phyloP scores from a whole-genome alignment of 352 stramenopile genomes.

The Stramenopiles sp. region DNA sequence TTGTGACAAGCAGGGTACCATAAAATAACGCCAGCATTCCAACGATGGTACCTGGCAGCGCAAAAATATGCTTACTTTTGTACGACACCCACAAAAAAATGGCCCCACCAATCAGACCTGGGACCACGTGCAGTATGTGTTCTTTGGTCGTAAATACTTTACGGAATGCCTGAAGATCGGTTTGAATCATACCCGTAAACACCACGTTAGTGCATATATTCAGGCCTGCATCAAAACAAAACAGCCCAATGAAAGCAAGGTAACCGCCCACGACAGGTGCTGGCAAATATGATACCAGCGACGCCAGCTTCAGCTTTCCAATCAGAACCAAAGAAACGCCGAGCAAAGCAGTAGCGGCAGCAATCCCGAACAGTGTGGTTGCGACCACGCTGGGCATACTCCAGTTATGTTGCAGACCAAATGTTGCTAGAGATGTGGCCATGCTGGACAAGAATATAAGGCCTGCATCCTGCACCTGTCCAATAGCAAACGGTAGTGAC shows the following conservation, averaged over 20 bases:
- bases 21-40: neutral
- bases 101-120: neutral
- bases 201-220: neutral
- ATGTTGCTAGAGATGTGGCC: constrained; percentile 56
- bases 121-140: neutral
- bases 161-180: neutral
- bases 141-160: neutral
- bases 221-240: constrained; percentile 3
- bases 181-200: neutral
- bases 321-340: constrained; percentile 77
- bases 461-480: constrained; percentile 90
- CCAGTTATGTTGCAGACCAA: constrained; percentile 35
- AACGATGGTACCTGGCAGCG: constrained; percentile 35
- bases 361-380: constrained; percentile 77
- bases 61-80: constrained; percentile 36
- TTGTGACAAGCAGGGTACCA: neutral
- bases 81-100: neutral
- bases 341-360: constrained; percentile 62
- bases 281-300: constrained; percentile 83
- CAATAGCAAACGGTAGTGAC: constrained; percentile 83
- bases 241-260: constrained; percentile 75
- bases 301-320: constrained; percentile 72
- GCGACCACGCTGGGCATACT: constrained; percentile 47
- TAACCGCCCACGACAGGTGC: constrained; percentile 92
- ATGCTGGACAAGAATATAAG: constrained; percentile 93